phyloP scores from a whole-genome alignment of 23 red algal species.

The Cyanidioschyzon merolae region DNA sequence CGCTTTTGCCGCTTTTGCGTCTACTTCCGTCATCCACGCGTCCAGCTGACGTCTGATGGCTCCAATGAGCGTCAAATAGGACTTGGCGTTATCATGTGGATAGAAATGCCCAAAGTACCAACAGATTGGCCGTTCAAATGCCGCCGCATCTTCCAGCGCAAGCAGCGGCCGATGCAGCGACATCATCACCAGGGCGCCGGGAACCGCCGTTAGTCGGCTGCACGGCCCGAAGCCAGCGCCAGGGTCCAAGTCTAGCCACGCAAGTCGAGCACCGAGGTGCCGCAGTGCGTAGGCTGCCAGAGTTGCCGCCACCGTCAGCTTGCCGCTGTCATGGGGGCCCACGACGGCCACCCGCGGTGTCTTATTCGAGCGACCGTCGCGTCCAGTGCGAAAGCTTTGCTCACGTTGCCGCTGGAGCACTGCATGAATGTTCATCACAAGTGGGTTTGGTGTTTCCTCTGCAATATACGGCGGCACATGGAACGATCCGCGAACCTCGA shows the following conservation, averaged over 20 bases:
- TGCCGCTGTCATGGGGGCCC: constrained; percentile 65
- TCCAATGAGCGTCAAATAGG: constrained; percentile 11
- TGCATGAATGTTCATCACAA: constrained; percentile 48
- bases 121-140: constrained; percentile 26
- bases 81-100: constrained; percentile 18
- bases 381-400: not conserved
- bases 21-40: constrained; percentile 13
- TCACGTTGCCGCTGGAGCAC: constrained; percentile 54
- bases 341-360: constrained; percentile 55
- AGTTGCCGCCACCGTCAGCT: constrained; percentile 50
- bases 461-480: constrained; percentile 71
- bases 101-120: constrained; percentile 31
- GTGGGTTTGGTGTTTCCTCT: constrained; percentile 72
- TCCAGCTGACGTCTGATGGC: not conserved
- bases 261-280: not conserved
- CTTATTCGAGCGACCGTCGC: not conserved
- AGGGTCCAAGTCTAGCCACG: not conserved
- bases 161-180: constrained; percentile 17
- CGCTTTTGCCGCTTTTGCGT: constrained; percentile 29
- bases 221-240: constrained; percentile 7
- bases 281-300: constrained; percentile 36
- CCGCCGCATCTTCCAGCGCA: constrained; percentile 22
- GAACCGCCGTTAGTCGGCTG: constrained; percentile 1
- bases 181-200: not conserved
- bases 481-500: constrained; percentile 31